Evolutionary conservation across 768 basidiomycete species (phyloP).

Genomic region (Kwoniella sp.): DNA sequence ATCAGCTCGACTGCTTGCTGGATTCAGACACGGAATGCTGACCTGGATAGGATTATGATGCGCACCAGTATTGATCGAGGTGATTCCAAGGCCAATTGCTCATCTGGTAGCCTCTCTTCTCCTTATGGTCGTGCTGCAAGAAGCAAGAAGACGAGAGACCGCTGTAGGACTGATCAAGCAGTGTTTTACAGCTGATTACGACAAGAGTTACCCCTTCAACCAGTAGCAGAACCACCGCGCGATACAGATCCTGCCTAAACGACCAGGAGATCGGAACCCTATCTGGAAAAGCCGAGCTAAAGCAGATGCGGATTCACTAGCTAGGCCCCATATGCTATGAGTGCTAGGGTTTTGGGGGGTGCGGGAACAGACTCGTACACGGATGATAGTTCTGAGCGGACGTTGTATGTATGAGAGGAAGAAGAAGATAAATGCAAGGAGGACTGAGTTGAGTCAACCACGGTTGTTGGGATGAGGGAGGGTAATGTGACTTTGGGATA

Average conservation of each 20-base stretch:
- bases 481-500: not conserved
- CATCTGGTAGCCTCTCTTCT: constrained; percentile 9
- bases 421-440: not conserved
- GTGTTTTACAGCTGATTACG: not conserved
- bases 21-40: not conserved
- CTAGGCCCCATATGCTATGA: not conserved
- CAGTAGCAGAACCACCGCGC: not conserved
- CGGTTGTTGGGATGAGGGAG: too few species aligned
- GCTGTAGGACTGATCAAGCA: not conserved
- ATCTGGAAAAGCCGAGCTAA: not conserved
- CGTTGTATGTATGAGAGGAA: not conserved
- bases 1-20: constrained; percentile 7
- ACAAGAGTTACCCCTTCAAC: not conserved
- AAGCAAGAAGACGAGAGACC: too few species aligned
- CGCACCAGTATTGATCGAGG: constrained; percentile 26
- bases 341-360: too few species aligned
- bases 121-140: not conserved
- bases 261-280: not conserved
- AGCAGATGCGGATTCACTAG: not conserved
- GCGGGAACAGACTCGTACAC: not conserved
- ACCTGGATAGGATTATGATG: not conserved
- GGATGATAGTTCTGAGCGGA: too few species aligned
- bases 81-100: constrained; percentile 22
- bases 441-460: not conserved
- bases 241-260: not conserved